Percentiles rank a stretch among this genome's conserved stretches.
Evolutionary conservation across 257 asterid species (phyloP).

Genomic region (Linaria vulgaris): DNA sequence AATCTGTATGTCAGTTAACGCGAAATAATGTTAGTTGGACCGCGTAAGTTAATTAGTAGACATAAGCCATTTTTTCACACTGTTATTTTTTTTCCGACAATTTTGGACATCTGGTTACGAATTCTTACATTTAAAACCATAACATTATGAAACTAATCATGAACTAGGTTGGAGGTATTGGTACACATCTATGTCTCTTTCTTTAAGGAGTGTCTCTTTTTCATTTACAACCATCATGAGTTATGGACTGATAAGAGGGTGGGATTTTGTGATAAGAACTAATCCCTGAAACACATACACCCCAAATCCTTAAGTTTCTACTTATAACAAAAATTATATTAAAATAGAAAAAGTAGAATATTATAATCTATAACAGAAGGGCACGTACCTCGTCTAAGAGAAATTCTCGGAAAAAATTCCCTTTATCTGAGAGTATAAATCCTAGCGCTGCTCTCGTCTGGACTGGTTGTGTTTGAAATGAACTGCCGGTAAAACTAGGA

Average conservation of each 20-base stretch:
- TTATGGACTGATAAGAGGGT: too few species aligned
- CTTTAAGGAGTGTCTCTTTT: too few species aligned
- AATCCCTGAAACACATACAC: too few species aligned
- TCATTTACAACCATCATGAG: too few species aligned
- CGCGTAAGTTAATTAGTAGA: constrained; percentile 2
- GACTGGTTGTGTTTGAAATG: constrained; percentile 62
- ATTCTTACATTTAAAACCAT: not conserved
- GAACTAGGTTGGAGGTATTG: too few species aligned
- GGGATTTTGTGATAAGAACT: too few species aligned
- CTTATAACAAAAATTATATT: not conserved
- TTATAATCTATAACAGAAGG: constrained; percentile 1
- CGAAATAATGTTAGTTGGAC: constrained; percentile 23
- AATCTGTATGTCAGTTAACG: constrained; percentile 48
- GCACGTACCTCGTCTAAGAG: constrained; percentile 85
- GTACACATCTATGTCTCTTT: too few species aligned
- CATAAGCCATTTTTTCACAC: not conserved
- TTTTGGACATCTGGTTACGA: not conserved
- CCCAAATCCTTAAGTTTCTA: not conserved
- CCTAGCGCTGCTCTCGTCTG: constrained; percentile 95
- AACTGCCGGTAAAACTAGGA: constrained; percentile 38
- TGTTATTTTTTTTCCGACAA: not conserved
- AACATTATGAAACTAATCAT: not conserved
- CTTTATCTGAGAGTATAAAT: constrained; percentile 86
- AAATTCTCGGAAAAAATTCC: constrained; percentile 91
- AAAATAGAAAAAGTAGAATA: not conserved